Conservation (phyloP, 2,329 filamentous ascomycete species). For the Dactylella cylindrospora region DNA sequence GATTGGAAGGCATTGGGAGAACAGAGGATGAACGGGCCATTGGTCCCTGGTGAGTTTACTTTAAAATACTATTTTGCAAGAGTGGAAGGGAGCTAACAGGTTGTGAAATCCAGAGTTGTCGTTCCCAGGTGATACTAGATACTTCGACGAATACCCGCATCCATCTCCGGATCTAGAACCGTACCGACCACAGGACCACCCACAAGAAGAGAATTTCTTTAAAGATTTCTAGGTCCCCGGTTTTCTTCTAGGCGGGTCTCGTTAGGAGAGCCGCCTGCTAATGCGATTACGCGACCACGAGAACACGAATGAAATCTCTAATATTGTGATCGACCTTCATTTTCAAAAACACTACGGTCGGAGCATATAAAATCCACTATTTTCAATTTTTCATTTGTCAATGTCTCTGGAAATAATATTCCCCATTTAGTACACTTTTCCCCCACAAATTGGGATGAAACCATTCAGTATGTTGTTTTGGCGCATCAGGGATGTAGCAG, state of each 20-base stretch:
- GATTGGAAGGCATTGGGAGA: slow-evolving; percentile 73
- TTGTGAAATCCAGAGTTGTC: slow-evolving; percentile 75
- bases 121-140: slow-evolving; percentile 72
- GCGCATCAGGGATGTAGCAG: slow-evolving; percentile 6
- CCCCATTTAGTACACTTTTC: neutral
- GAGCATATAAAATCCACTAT: too few relatives aligned
- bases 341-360: too few relatives aligned
- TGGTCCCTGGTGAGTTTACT: slow-evolving; percentile 54
- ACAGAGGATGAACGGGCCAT: slow-evolving; percentile 55
- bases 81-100: slow-evolving; percentile 49
- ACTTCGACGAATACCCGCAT: slow-evolving; percentile 74
- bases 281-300: too few relatives aligned
- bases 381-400: neutral
- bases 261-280: too few relatives aligned
- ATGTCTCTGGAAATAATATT: neutral
- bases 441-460: neutral
- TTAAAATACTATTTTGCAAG: neutral
- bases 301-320: too few relatives aligned
- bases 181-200: slow-evolving; percentile 59
- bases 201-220: slow-evolving; percentile 71
- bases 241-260: too few relatives aligned
- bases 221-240: slow-evolving; percentile 68
- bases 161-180: slow-evolving; percentile 66
- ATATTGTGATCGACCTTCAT: too few relatives aligned
- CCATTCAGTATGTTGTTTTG: neutral